Evolutionary conservation across 192 early-diverging fungal species (phyloP).

Genomic region (Phycomyces nitens): DNA sequence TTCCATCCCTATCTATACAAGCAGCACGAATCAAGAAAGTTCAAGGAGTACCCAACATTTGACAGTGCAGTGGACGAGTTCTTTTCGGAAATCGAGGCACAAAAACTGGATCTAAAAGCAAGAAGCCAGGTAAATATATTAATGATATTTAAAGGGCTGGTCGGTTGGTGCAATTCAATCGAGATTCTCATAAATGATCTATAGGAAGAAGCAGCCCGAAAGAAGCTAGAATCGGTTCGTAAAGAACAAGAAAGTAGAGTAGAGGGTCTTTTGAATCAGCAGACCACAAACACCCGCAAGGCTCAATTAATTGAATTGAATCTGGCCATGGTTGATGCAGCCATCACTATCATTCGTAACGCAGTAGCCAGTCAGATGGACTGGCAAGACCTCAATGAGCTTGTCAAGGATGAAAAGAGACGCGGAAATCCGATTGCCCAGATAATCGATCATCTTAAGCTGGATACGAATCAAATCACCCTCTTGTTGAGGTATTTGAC

Average conservation of each 20-base stretch:
- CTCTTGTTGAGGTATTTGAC: conserved; percentile 51
- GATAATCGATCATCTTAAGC: conserved; percentile 68
- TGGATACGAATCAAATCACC: conserved; percentile 79
- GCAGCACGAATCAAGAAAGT: conserved; percentile 47
- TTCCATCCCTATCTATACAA: conserved; percentile 72
- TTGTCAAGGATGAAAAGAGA: conserved; percentile 78
- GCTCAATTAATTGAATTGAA: conserved; percentile 88
- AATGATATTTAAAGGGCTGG: not conserved
- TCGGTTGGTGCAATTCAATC: not conserved
- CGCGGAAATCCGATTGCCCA: conserved; percentile 77
- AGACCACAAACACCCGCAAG: conserved; percentile 62
- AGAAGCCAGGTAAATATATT: conserved; percentile 25
- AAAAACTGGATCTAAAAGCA: conserved; percentile 68
- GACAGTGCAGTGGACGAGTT: conserved; percentile 87
- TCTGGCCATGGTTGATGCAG: conserved; percentile 79
- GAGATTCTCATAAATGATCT: conserved; percentile 19
- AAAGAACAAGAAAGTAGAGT: conserved; percentile 79
- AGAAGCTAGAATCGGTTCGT: conserved; percentile 82
- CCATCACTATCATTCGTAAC: conserved; percentile 81
- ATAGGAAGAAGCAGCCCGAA: conserved; percentile 70
- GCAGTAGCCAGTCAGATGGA: conserved; percentile 92
- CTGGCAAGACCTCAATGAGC: conserved; percentile 90
- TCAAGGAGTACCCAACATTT: conserved; percentile 73
- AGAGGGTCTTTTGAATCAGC: conserved; percentile 66
- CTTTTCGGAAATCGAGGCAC: conserved; percentile 87